Evolutionary conservation across 2,329 filamentous ascomycete genomes (phyloP), one percentile per base, ranked within the genome.

Genomic region (Colletotrichum australisinense): DNA sequence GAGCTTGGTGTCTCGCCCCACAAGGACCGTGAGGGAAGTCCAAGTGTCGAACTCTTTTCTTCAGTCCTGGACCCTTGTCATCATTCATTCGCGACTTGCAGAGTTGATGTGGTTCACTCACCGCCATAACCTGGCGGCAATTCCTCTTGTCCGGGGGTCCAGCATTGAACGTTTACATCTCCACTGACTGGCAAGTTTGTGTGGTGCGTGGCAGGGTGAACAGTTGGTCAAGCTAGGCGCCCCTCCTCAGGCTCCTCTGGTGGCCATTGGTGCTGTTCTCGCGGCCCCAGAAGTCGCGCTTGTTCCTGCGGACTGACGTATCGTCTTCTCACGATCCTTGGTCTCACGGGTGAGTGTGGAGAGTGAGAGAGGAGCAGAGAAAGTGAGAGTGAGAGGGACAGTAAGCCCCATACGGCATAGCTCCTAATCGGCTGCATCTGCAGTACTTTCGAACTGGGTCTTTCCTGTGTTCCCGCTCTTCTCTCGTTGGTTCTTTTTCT

Each of bases 351-450:
- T 11, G 35, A 16, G 35, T 42, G 35, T 42, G 35, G 35, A 16
- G 35, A 42, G 35, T 16, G 16, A 7, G 35, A 32, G 9, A 32
- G 30, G 30, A 42, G 14, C 35, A 42, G 35, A 16, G 35, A 42
- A 42, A 42, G 35, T 42, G 14, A 16, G 35, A 26, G 26, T 12
- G 32, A 52, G 24, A 52, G 60, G 19, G 30, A 7, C 65, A 60
- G 60, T 73, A 71, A 19, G 38, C 71, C 30, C 56, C 5, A 49
- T 71, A 62, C 5, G 67, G 71, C 67, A 62, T 73, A 66, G 71
- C 63, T 12, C 28, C 38, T 53, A 22, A 46, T 63, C 46, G 30
- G 4, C 30, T 32, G 30, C 30, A 32, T 24, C 67, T 57, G 59
- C 52, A 24, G 56, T 9, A 32, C 30, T 32, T 32, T 32, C 9